These are phyloP conservation scores for Zygotorulaspora florentina DNA, from an alignment of 805 yeast species.

Conservation along the genomic window DNA sequence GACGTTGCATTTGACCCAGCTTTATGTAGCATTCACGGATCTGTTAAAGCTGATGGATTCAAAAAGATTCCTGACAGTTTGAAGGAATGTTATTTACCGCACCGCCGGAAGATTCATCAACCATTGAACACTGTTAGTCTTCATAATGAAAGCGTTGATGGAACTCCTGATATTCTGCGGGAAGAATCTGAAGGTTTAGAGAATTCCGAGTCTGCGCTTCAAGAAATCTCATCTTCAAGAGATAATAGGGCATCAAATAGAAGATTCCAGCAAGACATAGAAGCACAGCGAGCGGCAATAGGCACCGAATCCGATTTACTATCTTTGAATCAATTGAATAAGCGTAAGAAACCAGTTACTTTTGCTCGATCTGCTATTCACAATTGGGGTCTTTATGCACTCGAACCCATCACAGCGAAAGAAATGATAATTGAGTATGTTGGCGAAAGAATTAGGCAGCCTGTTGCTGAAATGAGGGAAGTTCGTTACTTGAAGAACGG, in stretches of 20 bases:
- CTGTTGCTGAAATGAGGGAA: slow-evolving; percentile 90
- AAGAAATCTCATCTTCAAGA: slow-evolving; percentile 64
- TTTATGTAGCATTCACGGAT: slow-evolving; percentile 48
- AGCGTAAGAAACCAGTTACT: slow-evolving; percentile 90
- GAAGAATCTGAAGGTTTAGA: slow-evolving; percentile 24
- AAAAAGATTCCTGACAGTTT: slow-evolving; percentile 65
- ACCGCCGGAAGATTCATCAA: slow-evolving; percentile 60
- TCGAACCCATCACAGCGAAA: slow-evolving; percentile 90
- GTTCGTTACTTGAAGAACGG: slow-evolving; percentile 82
- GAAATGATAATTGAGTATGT: slow-evolving; percentile 98
- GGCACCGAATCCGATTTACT: slow-evolving; percentile 80
- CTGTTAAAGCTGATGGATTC: slow-evolving; percentile 72
- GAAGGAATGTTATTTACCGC: slow-evolving; percentile 76
- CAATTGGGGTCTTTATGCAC: slow-evolving; percentile 96
- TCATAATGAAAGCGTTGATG: slow-evolving; percentile 46
- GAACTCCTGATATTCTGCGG: slow-evolving; percentile 14
- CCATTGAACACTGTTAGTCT: slow-evolving; percentile 71
- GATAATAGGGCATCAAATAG: slow-evolving; percentile 83
- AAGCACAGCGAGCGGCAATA: slow-evolving; percentile 69
- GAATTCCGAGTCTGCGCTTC: slow-evolving; percentile 10
- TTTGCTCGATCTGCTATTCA: slow-evolving; percentile 96
- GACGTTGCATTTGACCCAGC: slow-evolving; percentile 26
- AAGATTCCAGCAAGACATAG: slow-evolving; percentile 84
- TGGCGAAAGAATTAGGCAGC: slow-evolving; percentile 91
- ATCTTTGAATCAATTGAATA: slow-evolving; percentile 80